phyloP scores from a whole-genome alignment of 2,329 filamentous ascomycete genomes.

The Dichotomopilus funicola region DNA sequence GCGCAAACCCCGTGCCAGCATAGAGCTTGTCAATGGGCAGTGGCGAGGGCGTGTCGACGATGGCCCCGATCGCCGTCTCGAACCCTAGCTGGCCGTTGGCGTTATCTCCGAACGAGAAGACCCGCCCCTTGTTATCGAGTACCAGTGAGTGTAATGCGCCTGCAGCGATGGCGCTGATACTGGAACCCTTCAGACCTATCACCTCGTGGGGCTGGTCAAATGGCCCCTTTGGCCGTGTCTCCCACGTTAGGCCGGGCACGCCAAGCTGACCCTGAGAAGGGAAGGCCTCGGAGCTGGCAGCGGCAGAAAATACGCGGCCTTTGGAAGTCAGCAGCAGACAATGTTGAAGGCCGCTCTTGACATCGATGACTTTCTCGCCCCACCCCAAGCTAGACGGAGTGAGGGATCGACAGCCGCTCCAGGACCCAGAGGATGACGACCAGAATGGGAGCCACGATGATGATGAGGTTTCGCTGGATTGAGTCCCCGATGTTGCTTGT shows the following conservation, averaged over 20 bases:
- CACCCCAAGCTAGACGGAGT: slow-evolving; percentile 57
- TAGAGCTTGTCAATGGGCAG: slow-evolving; percentile 70
- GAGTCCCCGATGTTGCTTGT: too few relatives aligned
- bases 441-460: slow-evolving; percentile 68
- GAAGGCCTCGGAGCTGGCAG: slow-evolving; percentile 69
- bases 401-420: slow-evolving; percentile 65
- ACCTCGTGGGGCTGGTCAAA: slow-evolving; percentile 83
- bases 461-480: slow-evolving; percentile 48
- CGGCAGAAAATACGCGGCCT: slow-evolving; percentile 85
- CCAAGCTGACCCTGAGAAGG: slow-evolving; percentile 83
- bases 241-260: slow-evolving; percentile 74
- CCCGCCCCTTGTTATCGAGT: slow-evolving; percentile 65
- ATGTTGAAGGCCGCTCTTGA: slow-evolving; percentile 78
- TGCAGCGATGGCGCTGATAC: slow-evolving; percentile 67
- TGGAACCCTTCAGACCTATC: slow-evolving; percentile 59
- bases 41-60: slow-evolving; percentile 62
- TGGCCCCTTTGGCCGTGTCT: slow-evolving; percentile 65
- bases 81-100: slow-evolving; percentile 86
- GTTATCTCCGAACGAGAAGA: slow-evolving; percentile 91
- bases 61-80: slow-evolving; percentile 56
- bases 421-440: slow-evolving; percentile 34
- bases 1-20: slow-evolving; percentile 52
- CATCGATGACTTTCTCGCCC: slow-evolving; percentile 66
- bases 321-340: slow-evolving; percentile 75
- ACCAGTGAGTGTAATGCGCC: slow-evolving; percentile 84